These are phyloP conservation scores for Schoenoplectus triqueter DNA, from an alignment of 202 grass and related monocot species.

Conservation along the genomic window DNA sequence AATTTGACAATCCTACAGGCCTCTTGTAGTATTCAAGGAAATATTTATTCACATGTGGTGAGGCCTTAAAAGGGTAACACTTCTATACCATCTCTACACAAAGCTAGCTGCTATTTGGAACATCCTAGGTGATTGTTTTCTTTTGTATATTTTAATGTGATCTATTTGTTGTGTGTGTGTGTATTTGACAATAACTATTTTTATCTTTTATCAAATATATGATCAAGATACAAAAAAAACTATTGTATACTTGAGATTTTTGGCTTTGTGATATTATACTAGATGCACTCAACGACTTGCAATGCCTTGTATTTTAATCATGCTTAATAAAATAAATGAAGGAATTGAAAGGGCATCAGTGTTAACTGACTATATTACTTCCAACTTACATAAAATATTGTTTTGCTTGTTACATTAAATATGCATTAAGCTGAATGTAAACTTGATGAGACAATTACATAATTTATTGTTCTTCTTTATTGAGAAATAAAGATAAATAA, in stretches of 20 bases:
- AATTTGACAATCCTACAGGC: slow-evolving; percentile 44
- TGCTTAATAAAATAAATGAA: not conserved
- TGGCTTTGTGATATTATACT: not conserved
- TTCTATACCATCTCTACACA: slow-evolving; percentile 2
- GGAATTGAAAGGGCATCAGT: not conserved
- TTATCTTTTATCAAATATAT: not conserved
- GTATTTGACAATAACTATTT: not conserved
- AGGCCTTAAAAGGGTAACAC: slow-evolving; percentile 7
- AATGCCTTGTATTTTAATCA: not conserved
- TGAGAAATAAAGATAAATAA: not conserved
- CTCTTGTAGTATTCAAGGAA: slow-evolving; percentile 73
- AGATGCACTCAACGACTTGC: slow-evolving; percentile 2
- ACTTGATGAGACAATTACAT: not conserved
- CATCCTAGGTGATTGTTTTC: slow-evolving; percentile 25
- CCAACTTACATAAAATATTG: slow-evolving; percentile 9
- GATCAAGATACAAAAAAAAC: not conserved
- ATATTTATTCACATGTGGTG: slow-evolving; percentile 26
- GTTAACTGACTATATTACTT: slow-evolving; percentile 5
- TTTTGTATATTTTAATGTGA: slow-evolving; percentile 4
- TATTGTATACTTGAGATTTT: too few relatives aligned
- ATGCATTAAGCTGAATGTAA: slow-evolving; percentile 1
- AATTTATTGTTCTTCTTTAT: slow-evolving; percentile 1
- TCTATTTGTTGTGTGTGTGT: not conserved
- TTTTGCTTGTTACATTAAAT: slow-evolving; percentile 16
- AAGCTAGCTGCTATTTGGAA: not conserved